phyloP scores from a whole-genome alignment of 805 yeast genomes.

The Teunomyces panamensis region DNA sequence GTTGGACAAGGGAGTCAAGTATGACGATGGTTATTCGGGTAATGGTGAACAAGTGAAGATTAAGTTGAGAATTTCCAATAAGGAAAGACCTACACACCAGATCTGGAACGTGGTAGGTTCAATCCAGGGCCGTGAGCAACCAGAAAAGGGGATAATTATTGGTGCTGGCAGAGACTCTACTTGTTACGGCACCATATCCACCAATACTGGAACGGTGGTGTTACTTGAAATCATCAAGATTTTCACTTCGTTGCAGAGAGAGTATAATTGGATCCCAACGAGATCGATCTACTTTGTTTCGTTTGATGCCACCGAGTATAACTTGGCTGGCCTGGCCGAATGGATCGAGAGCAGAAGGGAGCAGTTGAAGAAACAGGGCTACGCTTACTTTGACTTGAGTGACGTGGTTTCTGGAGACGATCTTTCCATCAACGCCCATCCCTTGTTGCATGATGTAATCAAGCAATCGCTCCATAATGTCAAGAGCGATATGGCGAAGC shows the following conservation, averaged over 20 bases:
- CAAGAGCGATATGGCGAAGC: slow-evolving; percentile 12
- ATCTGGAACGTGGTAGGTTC: slow-evolving; percentile 79
- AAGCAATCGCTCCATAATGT: slow-evolving; percentile 37
- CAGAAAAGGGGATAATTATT: slow-evolving; percentile 65
- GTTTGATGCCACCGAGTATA: slow-evolving; percentile 79
- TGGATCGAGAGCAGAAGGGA: slow-evolving; percentile 60
- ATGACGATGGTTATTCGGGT: slow-evolving; percentile 32
- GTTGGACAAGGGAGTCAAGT: slow-evolving; percentile 24
- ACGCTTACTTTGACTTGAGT: slow-evolving; percentile 70
- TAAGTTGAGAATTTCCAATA: slow-evolving; percentile 33
- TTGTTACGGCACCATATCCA: slow-evolving; percentile 68
- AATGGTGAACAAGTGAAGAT: slow-evolving; percentile 12
- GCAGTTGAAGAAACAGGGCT: slow-evolving; percentile 56
- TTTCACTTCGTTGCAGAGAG: slow-evolving; percentile 59
- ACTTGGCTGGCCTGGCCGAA: slow-evolving; percentile 81
- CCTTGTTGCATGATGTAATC: slow-evolving; percentile 53
- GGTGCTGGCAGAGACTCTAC: slow-evolving; percentile 83
- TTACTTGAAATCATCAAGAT: slow-evolving; percentile 69
- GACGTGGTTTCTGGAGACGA: slow-evolving; percentile 57
- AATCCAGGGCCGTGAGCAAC: slow-evolving; percentile 77
- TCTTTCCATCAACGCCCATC: slow-evolving; percentile 60
- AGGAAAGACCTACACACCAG: slow-evolving; percentile 54
- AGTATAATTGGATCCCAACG: slow-evolving; percentile 77
- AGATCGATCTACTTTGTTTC: slow-evolving; percentile 80
- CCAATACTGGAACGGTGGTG: slow-evolving; percentile 72